Base-by-base conservation (phyloP, 257 asterid species). In the Misopates orontium region DNA sequence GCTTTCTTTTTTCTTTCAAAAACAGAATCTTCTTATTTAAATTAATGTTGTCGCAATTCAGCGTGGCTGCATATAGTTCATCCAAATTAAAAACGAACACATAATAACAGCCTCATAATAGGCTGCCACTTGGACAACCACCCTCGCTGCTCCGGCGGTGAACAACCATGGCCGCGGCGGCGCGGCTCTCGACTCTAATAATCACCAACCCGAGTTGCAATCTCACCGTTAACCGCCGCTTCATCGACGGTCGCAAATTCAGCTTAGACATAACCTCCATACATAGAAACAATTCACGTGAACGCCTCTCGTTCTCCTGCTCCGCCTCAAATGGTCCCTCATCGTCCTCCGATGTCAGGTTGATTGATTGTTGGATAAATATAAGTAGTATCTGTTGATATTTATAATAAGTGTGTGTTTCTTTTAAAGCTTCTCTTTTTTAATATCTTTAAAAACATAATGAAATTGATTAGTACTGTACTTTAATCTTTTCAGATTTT, bases 321-420 rank as follows among this genome's bases (percentile, higher is more conserved):
- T 81, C 77, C 58, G 83, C 87, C 68, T 81, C 80, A 71, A 74
- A 82, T 11, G 84, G 67, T 13, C 75, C 87, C 17, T 81, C 85
- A 21, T 67, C 89, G 0, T 67, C 89, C 12, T 66, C 90, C 25
- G 83, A 84, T 12, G 75, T 81, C 78, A 84, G 90, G 90, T 81
- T 17, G n/a, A n/a, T n/a, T n/a, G n/a, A n/a, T n/a, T n/a, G n/a
- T n/a, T n/a, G n/a, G n/a, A n/a, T n/a, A n/a, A n/a, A n/a, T n/a
- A n/a, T n/a, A n/a, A n/a, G n/a, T n/a, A n/a, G n/a, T n/a, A n/a
- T n/a, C n/a, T n/a, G n/a, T n/a, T n/a, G n/a, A n/a, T n/a, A n/a
- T n/a, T n/a, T n/a, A n/a, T n/a, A n/a, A n/a, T n/a, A n/a, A n/a
- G n/a, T n/a, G n/a, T n/a, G n/a, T n/a, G n/a, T n/a, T n/a, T n/a